A percentile compares a stretch with the other conserved stretches of the same genome.
Conservation (phyloP, 2,329 filamentous ascomycete species). For the Aspergillus carbonarius region DNA sequence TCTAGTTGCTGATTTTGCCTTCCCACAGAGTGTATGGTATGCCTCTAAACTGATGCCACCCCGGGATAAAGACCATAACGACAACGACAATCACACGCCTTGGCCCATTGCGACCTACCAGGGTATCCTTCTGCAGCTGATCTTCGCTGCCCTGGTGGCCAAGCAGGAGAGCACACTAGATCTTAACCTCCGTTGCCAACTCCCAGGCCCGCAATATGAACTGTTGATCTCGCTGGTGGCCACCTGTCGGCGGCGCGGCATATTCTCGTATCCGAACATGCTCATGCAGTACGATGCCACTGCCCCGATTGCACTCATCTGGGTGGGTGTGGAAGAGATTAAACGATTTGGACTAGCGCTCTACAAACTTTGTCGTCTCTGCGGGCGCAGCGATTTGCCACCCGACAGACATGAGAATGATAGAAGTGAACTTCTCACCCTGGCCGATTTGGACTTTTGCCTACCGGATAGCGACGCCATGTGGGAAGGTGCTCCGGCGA, state of each 20-base stretch:
- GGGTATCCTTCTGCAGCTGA: slow-evolving; percentile 26
- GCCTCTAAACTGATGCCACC: background rate
- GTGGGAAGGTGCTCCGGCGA: slow-evolving; percentile 13
- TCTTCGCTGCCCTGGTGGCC: slow-evolving; percentile 22
- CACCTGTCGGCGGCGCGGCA: slow-evolving; percentile 22
- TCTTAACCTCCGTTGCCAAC: slow-evolving; percentile 11
- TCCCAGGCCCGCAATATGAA: slow-evolving; percentile 13
- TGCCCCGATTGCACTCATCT: slow-evolving; percentile 21
- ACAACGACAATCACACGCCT: no score
- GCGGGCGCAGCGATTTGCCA: background rate
- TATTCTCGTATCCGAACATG: slow-evolving; percentile 29
- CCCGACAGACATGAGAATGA: background rate
- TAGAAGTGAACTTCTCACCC: slow-evolving; percentile 13
- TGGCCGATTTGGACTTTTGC: slow-evolving; percentile 24
- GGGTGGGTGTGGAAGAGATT: slow-evolving; percentile 25
- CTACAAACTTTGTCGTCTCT: slow-evolving; percentile 23
- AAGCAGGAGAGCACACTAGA: slow-evolving; percentile 8
- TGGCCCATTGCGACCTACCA: slow-evolving; percentile 33
- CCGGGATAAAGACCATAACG: background rate
- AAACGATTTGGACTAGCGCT: slow-evolving; percentile 30
- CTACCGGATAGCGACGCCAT: slow-evolving; percentile 24
- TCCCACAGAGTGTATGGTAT: slow-evolving; percentile 15
- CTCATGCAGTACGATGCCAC: slow-evolving; percentile 15
- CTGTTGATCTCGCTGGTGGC: slow-evolving; percentile 22
- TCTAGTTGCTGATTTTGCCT: background rate